Conservation (phyloP, 2,329 filamentous ascomycete species). For the Magnaporthales sp. region DNA sequence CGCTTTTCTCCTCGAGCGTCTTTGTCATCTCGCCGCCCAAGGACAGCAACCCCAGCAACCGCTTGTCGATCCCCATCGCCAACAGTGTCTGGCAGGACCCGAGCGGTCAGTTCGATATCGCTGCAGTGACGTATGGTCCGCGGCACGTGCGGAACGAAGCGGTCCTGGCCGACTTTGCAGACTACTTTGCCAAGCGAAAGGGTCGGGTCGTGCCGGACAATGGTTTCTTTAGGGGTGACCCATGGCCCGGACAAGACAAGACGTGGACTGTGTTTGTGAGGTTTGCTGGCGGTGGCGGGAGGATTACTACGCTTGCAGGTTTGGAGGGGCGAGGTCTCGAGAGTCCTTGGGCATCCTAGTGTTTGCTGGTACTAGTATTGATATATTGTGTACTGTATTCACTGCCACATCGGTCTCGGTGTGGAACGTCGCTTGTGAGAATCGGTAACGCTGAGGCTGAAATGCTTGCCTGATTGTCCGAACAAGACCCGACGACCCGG, state of each 20-base stretch:
- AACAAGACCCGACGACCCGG: no score
- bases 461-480: no score
- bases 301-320: not conserved
- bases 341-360: not conserved
- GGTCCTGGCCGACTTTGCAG: not conserved
- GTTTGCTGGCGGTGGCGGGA: not conserved
- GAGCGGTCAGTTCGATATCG: not conserved
- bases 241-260: not conserved
- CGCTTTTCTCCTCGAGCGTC: not conserved
- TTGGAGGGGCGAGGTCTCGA: not conserved
- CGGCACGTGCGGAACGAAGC: not conserved
- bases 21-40: not conserved
- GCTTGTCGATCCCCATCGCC: not conserved
- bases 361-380: not conserved
- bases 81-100: not conserved
- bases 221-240: slow-evolving; percentile 2
- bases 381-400: no score
- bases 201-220: not conserved
- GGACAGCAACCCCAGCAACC: not conserved
- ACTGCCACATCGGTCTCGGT: no score
- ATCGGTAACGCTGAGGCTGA: no score
- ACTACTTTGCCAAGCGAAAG: not conserved
- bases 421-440: no score
- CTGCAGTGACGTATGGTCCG: slow-evolving; percentile 1
- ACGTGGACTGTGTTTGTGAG: slow-evolving; percentile 1